These are phyloP conservation scores for Leersia perrieri DNA, from an alignment of 176 grass and related monocot genomes.

Conservation along the genomic window DNA sequence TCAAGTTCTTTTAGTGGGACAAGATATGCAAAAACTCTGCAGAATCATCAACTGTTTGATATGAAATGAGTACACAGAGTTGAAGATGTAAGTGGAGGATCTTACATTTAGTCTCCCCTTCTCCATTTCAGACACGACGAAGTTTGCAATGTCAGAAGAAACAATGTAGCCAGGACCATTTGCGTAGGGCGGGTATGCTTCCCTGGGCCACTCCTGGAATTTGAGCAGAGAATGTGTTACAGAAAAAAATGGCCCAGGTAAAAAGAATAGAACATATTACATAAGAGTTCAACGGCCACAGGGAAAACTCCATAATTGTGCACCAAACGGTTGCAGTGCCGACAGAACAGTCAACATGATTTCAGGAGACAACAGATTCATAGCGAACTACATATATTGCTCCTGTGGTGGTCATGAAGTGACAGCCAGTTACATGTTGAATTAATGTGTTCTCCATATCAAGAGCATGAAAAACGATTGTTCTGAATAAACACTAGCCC, in stretches of 20 bases:
- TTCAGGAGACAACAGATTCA: conserved; percentile 24
- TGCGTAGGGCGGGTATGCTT: conserved; percentile 57
- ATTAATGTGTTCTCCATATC: neutral
- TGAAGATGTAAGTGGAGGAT: neutral
- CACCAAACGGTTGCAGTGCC: neutral
- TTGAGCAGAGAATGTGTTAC: conserved; percentile 4
- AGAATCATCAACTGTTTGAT: conserved; percentile 10
- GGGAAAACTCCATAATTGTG: conserved; percentile 18
- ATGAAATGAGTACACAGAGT: neutral
- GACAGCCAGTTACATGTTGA: conserved; percentile 1
- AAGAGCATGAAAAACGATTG: neutral
- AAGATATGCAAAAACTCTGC: neutral
- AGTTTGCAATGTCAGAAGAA: conserved; percentile 63
- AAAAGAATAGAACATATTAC: conserved; percentile 1
- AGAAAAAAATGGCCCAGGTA: neutral
- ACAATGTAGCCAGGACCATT: conserved; percentile 72
- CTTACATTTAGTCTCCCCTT: conserved; percentile 54
- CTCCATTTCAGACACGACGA: conserved; percentile 52
- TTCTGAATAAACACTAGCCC: neutral
- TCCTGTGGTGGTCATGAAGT: conserved; percentile 20
- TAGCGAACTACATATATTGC: neutral
- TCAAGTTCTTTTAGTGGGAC: conserved; percentile 1
- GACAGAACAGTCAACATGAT: conserved; percentile 16
- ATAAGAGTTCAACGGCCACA: conserved; percentile 26
- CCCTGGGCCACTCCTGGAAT: conserved; percentile 69